Evolutionary conservation across 2,329 filamentous ascomycete genomes (phyloP), one percentile per base, ranked within the genome.

Genomic region (Fusarium udum): DNA sequence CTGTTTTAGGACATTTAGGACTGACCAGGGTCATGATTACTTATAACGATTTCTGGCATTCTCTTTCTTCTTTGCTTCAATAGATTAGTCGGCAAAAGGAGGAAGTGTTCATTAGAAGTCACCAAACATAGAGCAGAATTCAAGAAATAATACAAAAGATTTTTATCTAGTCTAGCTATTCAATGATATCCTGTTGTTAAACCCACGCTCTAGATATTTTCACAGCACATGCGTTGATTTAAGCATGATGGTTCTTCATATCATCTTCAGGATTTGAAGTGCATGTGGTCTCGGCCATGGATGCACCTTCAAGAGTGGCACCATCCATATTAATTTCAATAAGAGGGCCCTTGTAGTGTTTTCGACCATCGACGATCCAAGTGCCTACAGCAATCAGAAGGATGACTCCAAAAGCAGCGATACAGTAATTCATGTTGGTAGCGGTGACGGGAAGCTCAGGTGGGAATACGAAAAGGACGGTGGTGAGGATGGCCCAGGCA

Each of bases 381-480:
- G 84, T 85, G 2, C 78, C 53, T 3, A 78, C 79, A 2, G 85
- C 79, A 24, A 87, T 85, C 22, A 86, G 55, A 2, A 87, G 72
- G 20, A 87, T 85, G 37, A 87, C 77, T 3, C 83, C 85, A 72
- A 87, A 87, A 0, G 85, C 85, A 16, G 84, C 85, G 31, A 87
- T 78, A 48, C 82, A 84, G 75, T 87, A 87, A 77, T 87, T 95
- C 92, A 94, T 94, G 82, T 89, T 93, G 74, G 83, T 88, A 0
- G 87, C 85, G 0, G 89, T 90, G 4, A 92, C 90, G 0, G 91
- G 91, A 8, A 91, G 78, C 13, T 86, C 86, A 0, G 92, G 92
- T 7, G 92, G 92, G 81, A 94, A 93, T 26, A 94, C 86, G 81
- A 94, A 94, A 2, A 95, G 85, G 2, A 94, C 89, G 0, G 92